Evolutionary conservation across 768 basidiomycete genomes (phyloP).

Genomic region (Lyophyllum semitale): DNA sequence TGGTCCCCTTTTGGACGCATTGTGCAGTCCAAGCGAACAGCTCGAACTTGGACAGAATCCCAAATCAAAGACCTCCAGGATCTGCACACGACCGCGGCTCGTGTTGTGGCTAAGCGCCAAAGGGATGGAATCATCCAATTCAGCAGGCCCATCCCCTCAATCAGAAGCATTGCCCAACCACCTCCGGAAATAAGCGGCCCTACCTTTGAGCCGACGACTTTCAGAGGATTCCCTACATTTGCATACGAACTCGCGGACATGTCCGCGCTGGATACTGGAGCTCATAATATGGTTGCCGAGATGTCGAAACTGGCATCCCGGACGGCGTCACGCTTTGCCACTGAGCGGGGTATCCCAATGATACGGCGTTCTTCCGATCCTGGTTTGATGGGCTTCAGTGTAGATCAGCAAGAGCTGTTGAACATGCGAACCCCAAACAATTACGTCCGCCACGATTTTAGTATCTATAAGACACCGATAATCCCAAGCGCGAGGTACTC

Average conservation of each 20-base stretch:
- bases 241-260: slow-evolving; percentile 42
- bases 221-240: slow-evolving; percentile 53
- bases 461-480: slow-evolving; percentile 33
- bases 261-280: slow-evolving; percentile 32
- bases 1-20: slow-evolving; percentile 47
- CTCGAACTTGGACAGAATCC: slow-evolving; percentile 17
- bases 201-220: slow-evolving; percentile 31
- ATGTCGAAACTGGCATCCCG: slow-evolving; percentile 81
- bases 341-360: slow-evolving; percentile 59
- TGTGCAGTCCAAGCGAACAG: slow-evolving; percentile 4
- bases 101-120: slow-evolving; percentile 17
- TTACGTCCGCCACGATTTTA: slow-evolving; percentile 39
- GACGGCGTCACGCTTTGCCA: slow-evolving; percentile 71
- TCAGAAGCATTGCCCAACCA: slow-evolving; percentile 25
- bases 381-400: slow-evolving; percentile 28
- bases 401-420: slow-evolving; percentile 45
- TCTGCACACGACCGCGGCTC: slow-evolving; percentile 20
- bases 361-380: slow-evolving; percentile 55
- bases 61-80: slow-evolving; percentile 31
- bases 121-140: slow-evolving; percentile 24
- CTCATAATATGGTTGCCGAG: slow-evolving; percentile 70
- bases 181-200: slow-evolving; percentile 34
- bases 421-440: slow-evolving; percentile 47
- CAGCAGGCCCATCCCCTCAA: slow-evolving; percentile 21
- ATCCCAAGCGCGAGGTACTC: slow-evolving; percentile 43